Evolutionary conservation across 2,329 filamentous ascomycete genomes (phyloP), one percentile per base, ranked within the genome.

Genomic region (Trichoderma oligosporum): DNA sequence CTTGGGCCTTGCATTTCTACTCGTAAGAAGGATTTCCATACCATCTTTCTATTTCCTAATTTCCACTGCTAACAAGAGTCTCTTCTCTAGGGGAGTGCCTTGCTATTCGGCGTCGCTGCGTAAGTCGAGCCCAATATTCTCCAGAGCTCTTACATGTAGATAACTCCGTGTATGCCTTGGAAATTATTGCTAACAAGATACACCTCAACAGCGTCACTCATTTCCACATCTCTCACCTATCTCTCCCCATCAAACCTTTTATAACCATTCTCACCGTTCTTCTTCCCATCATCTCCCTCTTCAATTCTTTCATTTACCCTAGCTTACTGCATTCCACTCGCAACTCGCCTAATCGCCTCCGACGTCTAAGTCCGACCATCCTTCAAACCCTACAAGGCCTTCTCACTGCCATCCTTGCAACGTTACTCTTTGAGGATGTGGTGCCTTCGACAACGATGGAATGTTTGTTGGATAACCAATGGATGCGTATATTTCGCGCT

Each of bases 401-500:
- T 18, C 35, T 77, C 4, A 68, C 73, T 1, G 71, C 76, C 6
- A 66, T 79, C 5, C 69, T 81, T 2, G 76, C 76, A 2, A 78
- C 78, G 0, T 65, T 80, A 7, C 68, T 79, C 12, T 62, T 73
- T 27, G 66, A 73, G 54, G 65, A 67, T 14, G 60, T 71, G 14
- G 54, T 69, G 0, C 71, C 75, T 0, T 72, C 74, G 1, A 58
- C 60, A 1, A 39, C 62, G 1, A 61, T 72, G 7, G 63, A 74
- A n/a, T 89, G 86, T 66, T 71, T 74, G 1, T 69, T 89, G n/a
- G 73, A 82, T 7, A 72, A 73, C 3, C 69, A 67, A 36, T 90
- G 87, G 87, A 71, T 75, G 62, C 61, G 58, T 2, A 66, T 88
- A 57, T 89, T 76, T 63, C 67, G 62, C 0, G 62, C 65, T 0